phyloP scores from a whole-genome alignment of 225 moss, liverwort and hornwort genomes.

The Asterella californica region DNA sequence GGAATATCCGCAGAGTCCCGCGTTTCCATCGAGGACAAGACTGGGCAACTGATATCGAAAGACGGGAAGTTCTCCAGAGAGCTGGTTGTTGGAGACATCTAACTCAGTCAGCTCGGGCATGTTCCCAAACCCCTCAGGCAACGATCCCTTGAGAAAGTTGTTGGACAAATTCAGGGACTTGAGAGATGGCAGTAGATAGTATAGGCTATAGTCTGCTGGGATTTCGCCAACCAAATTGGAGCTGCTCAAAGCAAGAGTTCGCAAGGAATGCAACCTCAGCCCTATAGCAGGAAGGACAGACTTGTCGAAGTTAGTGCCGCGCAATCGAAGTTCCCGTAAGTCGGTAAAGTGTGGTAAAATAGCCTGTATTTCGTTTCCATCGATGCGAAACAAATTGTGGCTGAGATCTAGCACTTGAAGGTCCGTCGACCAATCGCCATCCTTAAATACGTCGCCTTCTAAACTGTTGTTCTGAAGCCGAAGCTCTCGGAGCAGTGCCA shows the following conservation, averaged over 20 bases:
- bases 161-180: constrained; percentile 5
- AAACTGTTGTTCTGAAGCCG: not conserved
- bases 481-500: not conserved
- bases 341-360: not conserved
- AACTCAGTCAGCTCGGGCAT: not conserved
- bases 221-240: not conserved
- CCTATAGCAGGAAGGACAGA: not conserved
- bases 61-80: not conserved
- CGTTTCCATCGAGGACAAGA: not conserved
- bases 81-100: not conserved
- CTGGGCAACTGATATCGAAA: not conserved
- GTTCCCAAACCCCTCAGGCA: not conserved
- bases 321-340: not conserved
- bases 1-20: not conserved
- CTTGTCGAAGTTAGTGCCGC: not conserved
- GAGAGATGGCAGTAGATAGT: not conserved
- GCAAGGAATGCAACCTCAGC: not conserved
- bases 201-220: not conserved
- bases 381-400: not conserved
- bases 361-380: not conserved
- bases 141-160: not conserved
- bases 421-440: not conserved
- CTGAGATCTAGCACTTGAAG: not conserved
- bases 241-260: not conserved
- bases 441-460: not conserved